Evolutionary conservation across 1,284 basidiomycete species (phyloP).

Genomic region (Papiliotrema laurentii): DNA sequence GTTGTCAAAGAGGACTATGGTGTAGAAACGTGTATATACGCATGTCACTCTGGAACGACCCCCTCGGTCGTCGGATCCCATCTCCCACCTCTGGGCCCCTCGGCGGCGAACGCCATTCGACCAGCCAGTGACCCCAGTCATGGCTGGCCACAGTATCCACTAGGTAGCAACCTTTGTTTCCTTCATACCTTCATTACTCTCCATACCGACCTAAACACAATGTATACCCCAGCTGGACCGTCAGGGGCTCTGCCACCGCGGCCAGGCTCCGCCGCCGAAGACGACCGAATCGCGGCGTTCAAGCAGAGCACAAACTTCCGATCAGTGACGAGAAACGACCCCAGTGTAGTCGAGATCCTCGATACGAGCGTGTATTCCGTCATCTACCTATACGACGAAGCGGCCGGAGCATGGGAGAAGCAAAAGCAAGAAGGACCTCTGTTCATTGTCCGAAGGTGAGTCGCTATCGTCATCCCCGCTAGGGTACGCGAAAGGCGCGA

Average conservation of each 20-base stretch:
- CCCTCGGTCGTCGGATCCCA: no score
- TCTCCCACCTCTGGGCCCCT: no score
- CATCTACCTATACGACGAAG: constrained; percentile 37
- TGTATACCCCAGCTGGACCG: background rate
- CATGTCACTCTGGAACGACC: no score
- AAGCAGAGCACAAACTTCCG: constrained; percentile 32
- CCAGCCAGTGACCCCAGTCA: no score
- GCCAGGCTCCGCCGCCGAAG: background rate
- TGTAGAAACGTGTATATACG: no score
- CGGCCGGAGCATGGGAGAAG: constrained; percentile 35
- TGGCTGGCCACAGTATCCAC: no score
- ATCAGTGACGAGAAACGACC: constrained; percentile 35
- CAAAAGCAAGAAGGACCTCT: constrained; percentile 43
- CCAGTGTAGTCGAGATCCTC: constrained; percentile 31
- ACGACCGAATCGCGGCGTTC: constrained; percentile 11
- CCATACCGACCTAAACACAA: background rate
- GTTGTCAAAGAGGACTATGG: no score
- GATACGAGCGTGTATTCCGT: constrained; percentile 37
- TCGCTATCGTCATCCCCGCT: background rate
- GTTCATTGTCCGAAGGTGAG: constrained; percentile 40
- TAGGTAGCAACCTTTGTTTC: no score
- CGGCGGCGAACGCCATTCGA: no score
- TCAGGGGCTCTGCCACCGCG: background rate
- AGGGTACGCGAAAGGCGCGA: background rate
- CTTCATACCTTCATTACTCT: no score